Evolutionary conservation across 495 filamentous ascomycete genomes (phyloP).

Genomic region (Penicillium goetzii): DNA sequence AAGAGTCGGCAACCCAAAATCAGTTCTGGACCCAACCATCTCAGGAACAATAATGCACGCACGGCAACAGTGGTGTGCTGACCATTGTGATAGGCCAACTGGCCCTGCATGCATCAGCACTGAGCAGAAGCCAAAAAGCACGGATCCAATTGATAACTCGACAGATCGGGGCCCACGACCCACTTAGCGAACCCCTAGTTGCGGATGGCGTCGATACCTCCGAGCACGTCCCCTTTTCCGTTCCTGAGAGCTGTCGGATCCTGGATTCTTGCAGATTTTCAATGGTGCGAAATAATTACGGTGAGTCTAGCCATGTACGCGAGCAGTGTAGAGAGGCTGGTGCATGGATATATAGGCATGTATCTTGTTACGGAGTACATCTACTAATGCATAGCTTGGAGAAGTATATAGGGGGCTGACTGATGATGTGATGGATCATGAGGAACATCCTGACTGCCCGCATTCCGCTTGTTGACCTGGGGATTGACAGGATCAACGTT

Average conservation of each 20-base stretch:
- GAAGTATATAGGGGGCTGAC: slow-evolving; percentile 1
- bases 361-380: background rate
- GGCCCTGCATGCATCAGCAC: slow-evolving; percentile 1
- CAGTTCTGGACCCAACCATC: slow-evolving; percentile 19
- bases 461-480: slow-evolving; percentile 23
- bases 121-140: slow-evolving; percentile 9
- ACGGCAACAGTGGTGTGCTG: slow-evolving; percentile 10
- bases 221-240: slow-evolving; percentile 9
- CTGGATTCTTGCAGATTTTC: background rate
- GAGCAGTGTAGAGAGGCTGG: slow-evolving; percentile 5
- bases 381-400: background rate
- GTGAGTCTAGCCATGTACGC: slow-evolving; percentile 2
- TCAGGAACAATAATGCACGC: slow-evolving; percentile 25
- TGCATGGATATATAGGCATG: background rate
- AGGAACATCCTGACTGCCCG: background rate
- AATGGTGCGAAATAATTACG: slow-evolving; percentile 6
- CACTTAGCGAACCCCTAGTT: slow-evolving; percentile 24
- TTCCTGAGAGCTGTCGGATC: slow-evolving; percentile 14
- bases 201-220: slow-evolving; percentile 23
- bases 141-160: slow-evolving; percentile 11
- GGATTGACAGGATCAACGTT: slow-evolving; percentile 12
- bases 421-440: slow-evolving; percentile 25
- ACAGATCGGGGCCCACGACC: slow-evolving; percentile 25
- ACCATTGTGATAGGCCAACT: slow-evolving; percentile 23
- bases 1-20: slow-evolving; percentile 15